A percentile compares a stretch with the other conserved stretches of the same genome.
These are phyloP conservation scores for Abelmoschus esculentus DNA, from an alignment of 345 rosid genomes.

Conservation along the genomic window DNA sequence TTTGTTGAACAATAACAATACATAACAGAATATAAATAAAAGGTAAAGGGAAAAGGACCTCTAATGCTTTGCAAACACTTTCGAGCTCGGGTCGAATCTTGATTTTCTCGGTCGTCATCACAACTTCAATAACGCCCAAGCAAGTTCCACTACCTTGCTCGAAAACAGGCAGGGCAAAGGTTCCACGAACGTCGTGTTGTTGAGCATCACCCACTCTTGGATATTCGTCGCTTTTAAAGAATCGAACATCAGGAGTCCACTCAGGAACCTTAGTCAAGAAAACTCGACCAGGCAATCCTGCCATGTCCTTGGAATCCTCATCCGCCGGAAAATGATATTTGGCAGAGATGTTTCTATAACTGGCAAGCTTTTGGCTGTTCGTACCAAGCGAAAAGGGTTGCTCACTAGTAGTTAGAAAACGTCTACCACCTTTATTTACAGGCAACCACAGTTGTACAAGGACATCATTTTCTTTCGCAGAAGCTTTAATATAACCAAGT, in stretches of 20 bases:
- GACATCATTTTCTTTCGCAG: conserved; percentile 50
- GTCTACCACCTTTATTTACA: conserved; percentile 54
- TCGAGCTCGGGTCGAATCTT: conserved; percentile 66
- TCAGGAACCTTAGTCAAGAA: conserved; percentile 79
- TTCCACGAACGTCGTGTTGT: conserved; percentile 64
- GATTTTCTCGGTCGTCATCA: conserved; percentile 62
- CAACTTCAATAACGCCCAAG: conserved; percentile 89
- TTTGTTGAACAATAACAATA: conserved; percentile 1
- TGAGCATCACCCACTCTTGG: conserved; percentile 69
- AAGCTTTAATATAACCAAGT: conserved; percentile 49
- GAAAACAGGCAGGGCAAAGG: conserved; percentile 85
- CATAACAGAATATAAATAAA: not conserved
- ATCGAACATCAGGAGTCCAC: conserved; percentile 95
- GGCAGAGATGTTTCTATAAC: conserved; percentile 68
- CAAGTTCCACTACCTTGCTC: conserved; percentile 78
- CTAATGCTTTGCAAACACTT: conserved; percentile 76
- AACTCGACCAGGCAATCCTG: conserved; percentile 83
- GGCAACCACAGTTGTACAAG: conserved; percentile 92
- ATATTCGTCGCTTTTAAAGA: conserved; percentile 81
- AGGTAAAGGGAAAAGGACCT: conserved; percentile 37
- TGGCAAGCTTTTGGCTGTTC: conserved; percentile 49
- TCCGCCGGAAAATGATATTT: conserved; percentile 69
- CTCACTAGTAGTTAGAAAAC: conserved; percentile 51
- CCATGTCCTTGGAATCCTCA: conserved; percentile 50
- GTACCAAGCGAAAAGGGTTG: conserved; percentile 67